Percentiles rank a stretch among this genome's conserved stretches.
phyloP scores from a whole-genome alignment of 1,284 basidiomycete species.

The Omphalotus olearius region DNA sequence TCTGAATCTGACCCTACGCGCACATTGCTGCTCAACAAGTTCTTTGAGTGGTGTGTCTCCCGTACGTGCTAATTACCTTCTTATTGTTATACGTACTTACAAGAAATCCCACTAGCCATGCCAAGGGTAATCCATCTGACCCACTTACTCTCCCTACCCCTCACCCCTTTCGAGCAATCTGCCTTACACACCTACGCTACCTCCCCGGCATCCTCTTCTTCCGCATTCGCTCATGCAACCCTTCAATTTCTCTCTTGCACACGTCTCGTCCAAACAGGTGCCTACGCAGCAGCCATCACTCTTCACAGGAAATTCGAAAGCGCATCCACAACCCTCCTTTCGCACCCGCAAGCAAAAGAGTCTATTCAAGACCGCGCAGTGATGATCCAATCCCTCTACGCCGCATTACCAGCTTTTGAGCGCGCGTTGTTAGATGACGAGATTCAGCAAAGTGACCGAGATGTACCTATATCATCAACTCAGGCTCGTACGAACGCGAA shows the following conservation, averaged over 20 bases:
- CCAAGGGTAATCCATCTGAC: conserved; percentile 53
- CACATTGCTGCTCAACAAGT: conserved; percentile 48
- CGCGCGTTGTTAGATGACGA: conserved; percentile 48
- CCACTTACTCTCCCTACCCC: conserved; percentile 58
- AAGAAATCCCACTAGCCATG: conserved; percentile 36
- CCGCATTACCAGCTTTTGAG: conserved; percentile 56
- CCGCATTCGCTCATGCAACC: conserved; percentile 34
- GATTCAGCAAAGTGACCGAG: conserved; percentile 21
- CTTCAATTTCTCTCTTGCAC: conserved; percentile 82
- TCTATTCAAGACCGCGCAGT: conserved; percentile 47
- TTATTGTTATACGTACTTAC: conserved; percentile 8
- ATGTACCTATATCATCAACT: neutral
- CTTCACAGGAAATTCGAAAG: conserved; percentile 64
- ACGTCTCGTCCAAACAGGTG: conserved; percentile 72
- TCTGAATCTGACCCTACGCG: conserved; percentile 50
- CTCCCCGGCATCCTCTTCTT: conserved; percentile 37
- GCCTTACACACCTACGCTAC: conserved; percentile 54
- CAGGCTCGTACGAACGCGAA: neutral
- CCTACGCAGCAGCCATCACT: conserved; percentile 69
- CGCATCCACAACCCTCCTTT: conserved; percentile 14
- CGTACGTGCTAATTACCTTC: conserved; percentile 43
- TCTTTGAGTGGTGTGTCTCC: conserved; percentile 64
- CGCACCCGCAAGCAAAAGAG: conserved; percentile 1
- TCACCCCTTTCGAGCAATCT: conserved; percentile 58
- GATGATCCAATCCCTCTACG: conserved; percentile 67